A percentile compares a stretch with the other conserved stretches of the same genome.
These are phyloP conservation scores for Russula sp. DNA, from an alignment of 768 basidiomycete species.

Conservation along the genomic window DNA sequence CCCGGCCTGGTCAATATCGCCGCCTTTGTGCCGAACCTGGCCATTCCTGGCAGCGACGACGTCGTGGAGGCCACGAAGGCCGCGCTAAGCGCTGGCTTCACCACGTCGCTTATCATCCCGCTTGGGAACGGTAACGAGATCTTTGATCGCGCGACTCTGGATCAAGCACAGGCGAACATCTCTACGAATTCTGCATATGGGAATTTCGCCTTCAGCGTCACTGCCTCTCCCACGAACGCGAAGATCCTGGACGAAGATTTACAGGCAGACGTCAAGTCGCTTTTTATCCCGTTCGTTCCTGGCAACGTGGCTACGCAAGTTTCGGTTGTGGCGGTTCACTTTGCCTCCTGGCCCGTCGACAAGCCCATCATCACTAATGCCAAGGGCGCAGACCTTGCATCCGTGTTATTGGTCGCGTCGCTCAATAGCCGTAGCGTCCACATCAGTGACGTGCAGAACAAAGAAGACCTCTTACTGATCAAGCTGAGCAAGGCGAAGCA, in stretches of 20 bases:
- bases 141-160: conserved; percentile 60
- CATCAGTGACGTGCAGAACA: conserved; percentile 80
- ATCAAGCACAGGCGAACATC: conserved; percentile 61
- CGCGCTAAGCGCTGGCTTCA: conserved; percentile 86
- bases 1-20: conserved; percentile 88
- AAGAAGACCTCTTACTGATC: conserved; percentile 86
- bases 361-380: conserved; percentile 96
- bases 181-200: conserved; percentile 59
- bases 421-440: conserved; percentile 86
- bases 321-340: conserved; percentile 76
- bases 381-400: conserved; percentile 85
- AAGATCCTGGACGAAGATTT: conserved; percentile 64
- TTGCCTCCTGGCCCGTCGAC: conserved; percentile 83
- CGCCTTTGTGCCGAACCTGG: conserved; percentile 75
- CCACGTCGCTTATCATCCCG: conserved; percentile 74
- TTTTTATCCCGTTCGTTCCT: conserved; percentile 77
- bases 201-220: conserved; percentile 81
- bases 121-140: conserved; percentile 57
- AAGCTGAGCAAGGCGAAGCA: conserved; percentile 91
- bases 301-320: conserved; percentile 48
- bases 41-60: conserved; percentile 48
- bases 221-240: conserved; percentile 66
- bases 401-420: conserved; percentile 88
- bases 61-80: conserved; percentile 68
- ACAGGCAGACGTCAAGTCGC: conserved; percentile 70